Conservation (phyloP, 2,329 filamentous ascomycete genomes). For the Beauveria bassiana region DNA sequence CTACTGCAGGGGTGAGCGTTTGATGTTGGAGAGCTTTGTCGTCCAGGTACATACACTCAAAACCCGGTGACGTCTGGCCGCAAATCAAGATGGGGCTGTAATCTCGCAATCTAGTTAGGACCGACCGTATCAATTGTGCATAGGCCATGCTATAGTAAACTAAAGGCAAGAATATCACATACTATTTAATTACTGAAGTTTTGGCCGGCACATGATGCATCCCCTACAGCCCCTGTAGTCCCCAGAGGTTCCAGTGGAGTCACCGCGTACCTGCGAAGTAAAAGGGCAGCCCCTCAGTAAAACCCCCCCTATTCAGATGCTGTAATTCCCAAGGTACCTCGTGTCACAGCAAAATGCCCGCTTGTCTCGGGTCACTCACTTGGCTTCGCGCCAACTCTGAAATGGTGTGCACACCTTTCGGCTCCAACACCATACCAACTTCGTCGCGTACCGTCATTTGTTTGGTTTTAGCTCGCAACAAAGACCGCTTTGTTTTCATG, state of each 20-base stretch:
- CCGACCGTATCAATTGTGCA: not conserved
- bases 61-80: not conserved
- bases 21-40: not conserved
- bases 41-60: not conserved
- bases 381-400: not conserved
- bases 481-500: not conserved
- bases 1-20: not conserved
- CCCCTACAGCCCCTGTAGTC: not conserved
- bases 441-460: not conserved
- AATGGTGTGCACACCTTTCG: constrained; percentile 1
- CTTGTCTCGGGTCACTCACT: not conserved
- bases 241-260: not conserved
- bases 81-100: too few relatives aligned
- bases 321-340: not conserved
- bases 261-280: not conserved
- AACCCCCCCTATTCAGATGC: not conserved
- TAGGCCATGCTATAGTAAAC: not conserved
- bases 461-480: not conserved
- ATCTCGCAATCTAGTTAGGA: too few relatives aligned
- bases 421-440: not conserved
- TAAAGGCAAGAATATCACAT: not conserved
- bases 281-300: not conserved
- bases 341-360: not conserved
- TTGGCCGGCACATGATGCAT: not conserved
- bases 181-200: not conserved